A percentile compares a stretch with the other conserved stretches of the same genome.
These are phyloP conservation scores for Fulvia fulva DNA, from an alignment of 2,329 filamentous ascomycete genomes.

Conservation along the genomic window DNA sequence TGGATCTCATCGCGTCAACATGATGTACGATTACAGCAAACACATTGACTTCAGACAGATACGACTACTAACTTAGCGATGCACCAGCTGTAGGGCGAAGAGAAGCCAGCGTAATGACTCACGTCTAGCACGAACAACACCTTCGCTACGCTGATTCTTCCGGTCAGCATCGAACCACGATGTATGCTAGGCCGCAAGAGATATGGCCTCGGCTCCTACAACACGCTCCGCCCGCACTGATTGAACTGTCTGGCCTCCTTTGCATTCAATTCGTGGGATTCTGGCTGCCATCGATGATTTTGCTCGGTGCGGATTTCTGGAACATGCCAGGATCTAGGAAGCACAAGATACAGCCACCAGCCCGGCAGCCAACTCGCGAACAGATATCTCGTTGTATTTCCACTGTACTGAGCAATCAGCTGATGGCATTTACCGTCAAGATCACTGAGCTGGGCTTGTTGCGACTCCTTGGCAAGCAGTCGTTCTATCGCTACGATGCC, in stretches of 20 bases:
- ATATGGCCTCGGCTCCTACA: not conserved
- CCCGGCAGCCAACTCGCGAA: not conserved
- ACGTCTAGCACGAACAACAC: too few relatives aligned
- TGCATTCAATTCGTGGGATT: slow-evolving; percentile 2
- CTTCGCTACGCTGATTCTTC: not conserved
- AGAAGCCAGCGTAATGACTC: not conserved
- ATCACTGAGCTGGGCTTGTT: not conserved
- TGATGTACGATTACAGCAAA: not conserved
- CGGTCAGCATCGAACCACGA: not conserved
- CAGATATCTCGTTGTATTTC: not conserved
- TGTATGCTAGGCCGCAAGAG: not conserved
- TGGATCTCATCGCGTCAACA: not conserved
- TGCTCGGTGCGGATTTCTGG: not conserved
- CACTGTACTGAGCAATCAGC: not conserved
- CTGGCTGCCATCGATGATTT: slow-evolving; percentile 2
- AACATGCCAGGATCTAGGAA: not conserved
- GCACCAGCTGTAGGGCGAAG: too few relatives aligned
- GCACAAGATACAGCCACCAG: slow-evolving; percentile 1
- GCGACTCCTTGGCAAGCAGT: not conserved
- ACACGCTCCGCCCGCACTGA: not conserved
- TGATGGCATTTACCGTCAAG: not conserved
- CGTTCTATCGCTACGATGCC: not conserved
- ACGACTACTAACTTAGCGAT: not conserved
- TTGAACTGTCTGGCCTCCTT: slow-evolving; percentile 1
- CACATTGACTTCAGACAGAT: not conserved